These are phyloP conservation scores for Tolypocladium endophyticum DNA, from an alignment of 2,329 filamentous ascomycete species.

Conservation along the genomic window DNA sequence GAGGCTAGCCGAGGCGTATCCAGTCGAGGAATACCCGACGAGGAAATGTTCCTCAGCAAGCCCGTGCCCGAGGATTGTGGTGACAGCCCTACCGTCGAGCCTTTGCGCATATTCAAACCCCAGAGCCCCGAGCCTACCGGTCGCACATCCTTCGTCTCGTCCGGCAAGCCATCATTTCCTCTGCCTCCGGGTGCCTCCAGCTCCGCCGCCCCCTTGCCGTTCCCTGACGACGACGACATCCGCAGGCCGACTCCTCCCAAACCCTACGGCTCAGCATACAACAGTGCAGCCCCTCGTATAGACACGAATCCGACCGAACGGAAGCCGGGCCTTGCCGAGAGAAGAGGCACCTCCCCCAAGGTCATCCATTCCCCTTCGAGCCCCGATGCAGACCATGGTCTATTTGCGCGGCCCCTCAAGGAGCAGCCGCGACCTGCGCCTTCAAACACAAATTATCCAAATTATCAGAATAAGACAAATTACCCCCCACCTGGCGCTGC, in stretches of 20 bases:
- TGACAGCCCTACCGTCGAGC: slow-evolving; percentile 72
- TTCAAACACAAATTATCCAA: slow-evolving; percentile 31
- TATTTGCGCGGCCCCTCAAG: slow-evolving; percentile 60
- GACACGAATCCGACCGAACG: slow-evolving; percentile 44
- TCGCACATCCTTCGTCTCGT: slow-evolving; percentile 20
- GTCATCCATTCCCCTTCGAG: slow-evolving; percentile 75
- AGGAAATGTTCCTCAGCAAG: slow-evolving; percentile 71
- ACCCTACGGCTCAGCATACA: slow-evolving; percentile 33
- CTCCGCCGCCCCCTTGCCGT: slow-evolving; percentile 56
- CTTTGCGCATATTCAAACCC: slow-evolving; percentile 75
- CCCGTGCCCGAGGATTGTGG: slow-evolving; percentile 38
- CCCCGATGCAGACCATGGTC: slow-evolving; percentile 63
- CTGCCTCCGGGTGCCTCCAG: slow-evolving; percentile 60
- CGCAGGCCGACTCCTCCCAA: slow-evolving; percentile 34
- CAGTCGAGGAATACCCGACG: slow-evolving; percentile 58
- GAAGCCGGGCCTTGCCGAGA: slow-evolving; percentile 63
- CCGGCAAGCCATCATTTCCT: slow-evolving; percentile 50
- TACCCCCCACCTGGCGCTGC: slow-evolving; percentile 44
- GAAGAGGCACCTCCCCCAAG: slow-evolving; percentile 71
- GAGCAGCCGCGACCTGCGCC: slow-evolving; percentile 28
- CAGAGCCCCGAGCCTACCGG: slow-evolving; percentile 50
- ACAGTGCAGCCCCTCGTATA: slow-evolving; percentile 43
- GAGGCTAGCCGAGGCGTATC: slow-evolving; percentile 50
- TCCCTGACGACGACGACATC: slow-evolving; percentile 59
- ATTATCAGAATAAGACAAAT: slow-evolving; percentile 47